Base-by-base conservation (phyloP, 129 eudicot genomes). In the Saposhnikovia divaricata region DNA sequence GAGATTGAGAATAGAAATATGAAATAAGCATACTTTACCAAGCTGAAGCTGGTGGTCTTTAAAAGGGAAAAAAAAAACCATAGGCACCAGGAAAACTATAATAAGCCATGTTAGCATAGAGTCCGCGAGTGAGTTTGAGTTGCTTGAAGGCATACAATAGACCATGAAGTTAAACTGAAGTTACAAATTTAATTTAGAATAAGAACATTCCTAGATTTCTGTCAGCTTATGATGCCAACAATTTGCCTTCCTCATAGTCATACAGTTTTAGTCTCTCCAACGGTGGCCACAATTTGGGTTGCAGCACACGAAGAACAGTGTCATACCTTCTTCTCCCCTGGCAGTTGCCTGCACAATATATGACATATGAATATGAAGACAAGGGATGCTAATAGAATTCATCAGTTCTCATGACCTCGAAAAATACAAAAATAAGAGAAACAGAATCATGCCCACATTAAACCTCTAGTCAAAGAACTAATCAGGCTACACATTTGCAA, bases 251-350 rank as follows among this genome's bases (percentile, higher is more conserved):
- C 10, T 21, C 23, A 8, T 19, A 11, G 6, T 15, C 39, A 7
- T 74, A 46, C 59, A 25, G 42, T 68, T 76, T 86, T 81, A 93
- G 79, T 93, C 98, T 84, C 97, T 92, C 97, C 97, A 92, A n/a
- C 94, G 88, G 79, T 89, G 86, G 34, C 97, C 94, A 48, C 97
- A 92, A 86, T 81, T 89, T 2, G 97, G 90, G 86, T 89, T 89
- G 92, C 97, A 92, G 90, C 97, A 88, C 57, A 95, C 98, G 18
- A 95, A 95, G 83, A 95, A 95, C 84, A 95, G 77, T 48, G 97
- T 95, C 98, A 95, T 93, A 80, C 96, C 98, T 84, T 91, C 98
- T 86, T 93, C 98, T 75, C 98, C 98, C 80, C 92, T 87, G 28
- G 98, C 91, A 82, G 96, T 90, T 71, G 98, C 98, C 98, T 93